Base-by-base conservation (phyloP, 2,329 filamentous ascomycete species). In the Colletotrichum eremochloae region DNA sequence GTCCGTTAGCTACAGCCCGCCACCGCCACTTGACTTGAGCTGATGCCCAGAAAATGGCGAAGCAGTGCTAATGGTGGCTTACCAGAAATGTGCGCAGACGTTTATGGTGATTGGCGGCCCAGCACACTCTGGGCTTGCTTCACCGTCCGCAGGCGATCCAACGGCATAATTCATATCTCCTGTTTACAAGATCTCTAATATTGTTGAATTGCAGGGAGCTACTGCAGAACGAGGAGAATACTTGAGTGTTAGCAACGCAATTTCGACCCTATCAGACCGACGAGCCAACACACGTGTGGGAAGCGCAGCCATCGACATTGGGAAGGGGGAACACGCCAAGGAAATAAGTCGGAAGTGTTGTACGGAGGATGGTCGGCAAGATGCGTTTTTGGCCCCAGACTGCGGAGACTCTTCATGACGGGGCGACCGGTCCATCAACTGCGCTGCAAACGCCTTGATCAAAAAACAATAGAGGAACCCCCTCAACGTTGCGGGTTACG, bases 181-280 rank as follows among this genome's bases (percentile, higher is more conserved):
- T 18, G 29, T 46, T 12, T 40, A 15, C 20, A 8, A 11, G 14
- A n/a, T 36, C 15, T n/a, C 18, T 5, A 20, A 18, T n/a, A 15
- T 31, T 38, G 20, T 44, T 33, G 33, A 33, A 7, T 50, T 14
- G 48, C 24, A 15, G 58, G 18, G 20, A 33, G n/a, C 33, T 44
- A 42, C 56, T 62, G 56, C 40, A 62, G 14, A 40, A 48, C 56
- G 63, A 62, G 56, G 56, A 67, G 68, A 38, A 67, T 24, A 50
- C 61, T 42, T n/a, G 40, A 33, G 24, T 42, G 20, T 29, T 18
- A 29, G 40, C 24, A 64, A 33, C n/a, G 29, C 12, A 38, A 12
- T 7, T n/a, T 48, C 29, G 63, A 31, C 7, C 40, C 55, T 72
- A 60, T 60, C 42, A 55, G 24, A 50, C 31, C 42, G 20, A 36